Evolutionary conservation across 345 rosid genomes (phyloP), one percentile per base, ranked within the genome.

Genomic region (Eucalyptus polybractea): DNA sequence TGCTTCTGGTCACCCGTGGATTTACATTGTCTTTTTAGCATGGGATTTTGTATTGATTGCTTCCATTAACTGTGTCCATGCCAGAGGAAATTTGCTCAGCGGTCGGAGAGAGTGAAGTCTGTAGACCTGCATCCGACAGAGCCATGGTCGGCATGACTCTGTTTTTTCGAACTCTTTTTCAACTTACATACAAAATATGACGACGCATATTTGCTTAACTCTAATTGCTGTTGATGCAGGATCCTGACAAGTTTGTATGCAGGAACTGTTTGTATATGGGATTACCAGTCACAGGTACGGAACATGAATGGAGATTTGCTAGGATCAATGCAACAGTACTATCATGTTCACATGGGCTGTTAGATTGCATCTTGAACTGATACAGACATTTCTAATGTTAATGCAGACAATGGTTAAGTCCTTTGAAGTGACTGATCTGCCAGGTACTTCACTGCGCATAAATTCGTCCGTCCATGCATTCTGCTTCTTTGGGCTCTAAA

Each of bases 341-440:
- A 3, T 76, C 83, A 19, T 40, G 45, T 19, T 76, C 25, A 37
- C 27, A 76, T 76, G 47, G 83, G 83, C 83, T 21, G 24, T 21
- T 76, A 21, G 83, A 37, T 76, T 50, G 60, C 60, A 29, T 50
- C 40, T 53, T 33, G 22, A 54, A 51, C 29, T 87, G 88, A 86
- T 86, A 29, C 24, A 29, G 15, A 86, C 87, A 49, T 86, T 86
- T 80, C 86, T 91, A 67, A 86, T 88, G 44, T 88, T 90, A 40
- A 86, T 92, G 54, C 90, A 98, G 99, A 94, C 94, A 37, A 93
- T 96, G 95, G 97, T 96, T 72, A 98, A 97, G 90, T 96, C 99
- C 33, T 95, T 97, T 51, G 98, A 98, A 92, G 97, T 95, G 90
- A 96, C 99, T 8, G 98, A 96, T 56, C 93, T 95, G 88, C 99